Evolutionary conservation across 169 alveolate species (phyloP).

Genomic region (Plasmodium blacklocki): DNA sequence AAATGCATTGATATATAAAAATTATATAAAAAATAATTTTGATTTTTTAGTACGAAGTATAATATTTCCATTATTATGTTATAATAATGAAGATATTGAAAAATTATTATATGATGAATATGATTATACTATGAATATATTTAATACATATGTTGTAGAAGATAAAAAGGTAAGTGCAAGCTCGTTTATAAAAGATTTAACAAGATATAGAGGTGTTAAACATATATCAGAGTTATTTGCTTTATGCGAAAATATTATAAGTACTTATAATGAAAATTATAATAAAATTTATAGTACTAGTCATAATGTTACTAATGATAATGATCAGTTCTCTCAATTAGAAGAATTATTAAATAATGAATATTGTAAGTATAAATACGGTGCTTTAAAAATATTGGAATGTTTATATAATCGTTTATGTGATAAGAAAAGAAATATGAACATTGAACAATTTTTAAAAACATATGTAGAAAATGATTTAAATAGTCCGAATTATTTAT

Average conservation of each 20-base stretch:
- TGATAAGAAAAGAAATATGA: conserved; percentile 73
- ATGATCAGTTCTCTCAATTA: not conserved
- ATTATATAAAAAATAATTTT: conserved; percentile 56
- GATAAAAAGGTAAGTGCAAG: conserved; percentile 61
- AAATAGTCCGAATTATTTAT: conserved; percentile 46
- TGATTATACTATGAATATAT: conserved; percentile 62
- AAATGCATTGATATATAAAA: conserved; percentile 58
- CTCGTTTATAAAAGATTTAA: conserved; percentile 48
- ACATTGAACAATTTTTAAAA: conserved; percentile 61
- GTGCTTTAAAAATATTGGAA: conserved; percentile 44
- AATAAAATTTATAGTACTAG: conserved; percentile 8
- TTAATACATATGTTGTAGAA: conserved; percentile 53
- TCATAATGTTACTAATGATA: not conserved
- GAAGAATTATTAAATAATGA: conserved; percentile 29
- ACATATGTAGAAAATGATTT: conserved; percentile 61
- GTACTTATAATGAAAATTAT: conserved; percentile 59
- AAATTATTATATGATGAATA: conserved; percentile 48
- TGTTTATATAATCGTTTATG: conserved; percentile 52
- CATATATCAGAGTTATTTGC: conserved; percentile 48
- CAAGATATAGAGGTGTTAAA: conserved; percentile 61
- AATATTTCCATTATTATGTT: conserved; percentile 59
- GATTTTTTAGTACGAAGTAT: conserved; percentile 37
- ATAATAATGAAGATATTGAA: conserved; percentile 60
- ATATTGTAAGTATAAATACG: conserved; percentile 69
- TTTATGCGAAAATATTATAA: conserved; percentile 45